Evolutionary conservation across 768 basidiomycete species (phyloP), one percentile per base, ranked within the genome.

Genomic region (Russula virescens): DNA sequence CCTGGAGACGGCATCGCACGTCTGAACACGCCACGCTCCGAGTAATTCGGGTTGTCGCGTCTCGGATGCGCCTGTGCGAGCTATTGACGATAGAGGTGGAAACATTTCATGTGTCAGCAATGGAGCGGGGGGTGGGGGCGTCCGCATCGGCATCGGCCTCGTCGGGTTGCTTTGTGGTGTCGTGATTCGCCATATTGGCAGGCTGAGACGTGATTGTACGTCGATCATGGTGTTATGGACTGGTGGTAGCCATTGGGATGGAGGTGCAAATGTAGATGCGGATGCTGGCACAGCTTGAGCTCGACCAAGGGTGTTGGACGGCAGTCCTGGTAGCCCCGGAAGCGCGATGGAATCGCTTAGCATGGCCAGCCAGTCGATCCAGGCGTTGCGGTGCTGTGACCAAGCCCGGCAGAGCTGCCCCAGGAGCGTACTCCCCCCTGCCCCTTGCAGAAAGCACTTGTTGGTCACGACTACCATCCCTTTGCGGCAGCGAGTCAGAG

Each of bases 391-490:
- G 55, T 55, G 34, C 16, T 65, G 60, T 47, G 60, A 56, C 77
- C 76, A 71, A 70, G 38, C 40, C 46, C 40, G 14, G 71, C 70
- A 23, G 25, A 78, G 66, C 54, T 68, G 62, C 8, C 81, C 82
- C 19, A 84, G 73, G 2, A 84, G 73, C 1, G 80, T 82, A 6
- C 68, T 19, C 13, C 60, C 61, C 5, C 76, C 80, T 3, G 61
- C 58, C 7, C 50, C 48, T 25, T 49, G 45, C 6, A 83, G 62
- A 66, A 85, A 84, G 2, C 35, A 50, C 9, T 75, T 75, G 63
- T 73, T 77, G 0, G 81, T 75, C 23, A 82, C 77, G 49, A 85
- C 70, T 19, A 82, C 72, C 70, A 83, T 78, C 0, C 80, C 82
- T 46, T 67, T 71, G 54, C 72, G 68, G 67, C 79, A 82, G 23